Conservation (phyloP, 2,329 filamentous ascomycete genomes). For the Cryphonectria parasitica region DNA sequence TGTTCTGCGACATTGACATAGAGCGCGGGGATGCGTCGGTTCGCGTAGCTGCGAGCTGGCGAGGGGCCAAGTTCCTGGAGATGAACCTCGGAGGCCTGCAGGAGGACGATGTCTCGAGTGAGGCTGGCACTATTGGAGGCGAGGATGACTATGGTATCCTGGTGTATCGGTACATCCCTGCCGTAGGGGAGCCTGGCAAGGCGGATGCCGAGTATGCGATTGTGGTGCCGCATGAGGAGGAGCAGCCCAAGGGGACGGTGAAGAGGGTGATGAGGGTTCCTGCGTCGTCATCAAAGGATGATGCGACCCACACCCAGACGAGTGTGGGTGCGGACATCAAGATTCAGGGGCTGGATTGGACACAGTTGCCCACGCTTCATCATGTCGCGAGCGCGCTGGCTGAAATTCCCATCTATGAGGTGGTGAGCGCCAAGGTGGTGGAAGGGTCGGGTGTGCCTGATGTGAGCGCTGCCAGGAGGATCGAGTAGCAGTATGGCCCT, state of each 20-base stretch:
- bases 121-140: conserved; percentile 36
- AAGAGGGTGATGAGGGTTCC: conserved; percentile 41
- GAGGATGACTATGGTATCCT: conserved; percentile 31
- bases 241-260: conserved; percentile 37
- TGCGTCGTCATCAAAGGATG: background rate
- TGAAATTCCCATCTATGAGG: conserved; percentile 60
- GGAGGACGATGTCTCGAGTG: conserved; percentile 30
- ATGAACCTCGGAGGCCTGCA: conserved; percentile 30
- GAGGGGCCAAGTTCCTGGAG: conserved; percentile 39
- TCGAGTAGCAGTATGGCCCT: conserved; percentile 9
- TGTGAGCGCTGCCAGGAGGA: conserved; percentile 28
- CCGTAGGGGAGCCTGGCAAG: conserved; percentile 34
- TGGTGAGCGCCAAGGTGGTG: conserved; percentile 59
- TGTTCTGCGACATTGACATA: conserved; percentile 48
- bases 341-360: conserved; percentile 55
- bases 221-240: conserved; percentile 42
- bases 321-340: conserved; percentile 45
- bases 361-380: conserved; percentile 62
- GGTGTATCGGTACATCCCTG: conserved; percentile 26
- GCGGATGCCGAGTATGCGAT: conserved; percentile 59
- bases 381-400: conserved; percentile 56
- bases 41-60: conserved; percentile 46
- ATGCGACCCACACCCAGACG: background rate
- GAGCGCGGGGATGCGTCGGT: conserved; percentile 40
- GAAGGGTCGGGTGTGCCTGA: conserved; percentile 44